Evolutionary conservation across 176 grass and related monocot species (phyloP), one percentile per base, ranked within the genome.

Genomic region (Triticum turgidum): DNA sequence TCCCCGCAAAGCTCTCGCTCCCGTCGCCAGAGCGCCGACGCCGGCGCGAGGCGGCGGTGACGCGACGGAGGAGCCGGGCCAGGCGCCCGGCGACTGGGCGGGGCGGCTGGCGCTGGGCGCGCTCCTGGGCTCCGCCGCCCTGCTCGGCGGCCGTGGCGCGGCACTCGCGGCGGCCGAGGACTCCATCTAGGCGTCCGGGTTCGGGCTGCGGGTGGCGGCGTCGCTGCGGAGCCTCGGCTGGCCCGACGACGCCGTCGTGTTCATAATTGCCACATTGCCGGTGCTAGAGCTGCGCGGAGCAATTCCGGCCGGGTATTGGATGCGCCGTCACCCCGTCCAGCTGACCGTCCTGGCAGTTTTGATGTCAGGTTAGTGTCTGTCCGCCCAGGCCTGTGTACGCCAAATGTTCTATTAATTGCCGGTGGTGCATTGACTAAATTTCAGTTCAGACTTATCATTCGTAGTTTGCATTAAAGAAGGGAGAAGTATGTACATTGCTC

Each of bases 261-360:
- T 95, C 80, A 80, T 84, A 7, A 86, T 98, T 17, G 90, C 93
- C 7, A 94, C 93, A 63, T 87, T 95, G 67, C 96, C 93, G 33
- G 89, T 98, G 83, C 89, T 98, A 61, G 95, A 98, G 87, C 89
- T 98, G 71, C 88, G 93, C 12, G 96, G 93, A 20, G 91, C 96
- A 18, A 95, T 98, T 80, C 91, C 90, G 42, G 93, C 86, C 24
- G 93, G 96, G 38, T 98, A 98, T 66, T 98, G 93, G 96, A 89
- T 98, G 96, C 88, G 84, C 80, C 90, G 94, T 8, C 64, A 98
- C 83, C 93, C 91, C 21, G 59, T 91, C 56, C 89, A 80, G 58
- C 88, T 98, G 37, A 98, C 93, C 41, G 41, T 42, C 38, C 38
- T 39, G 38, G 38, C 38, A 39, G 38, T 39, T 39, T 39, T 37